Base-by-base conservation (phyloP, 2,329 filamentous ascomycete species). In the Emericellopsis cladophorae region DNA sequence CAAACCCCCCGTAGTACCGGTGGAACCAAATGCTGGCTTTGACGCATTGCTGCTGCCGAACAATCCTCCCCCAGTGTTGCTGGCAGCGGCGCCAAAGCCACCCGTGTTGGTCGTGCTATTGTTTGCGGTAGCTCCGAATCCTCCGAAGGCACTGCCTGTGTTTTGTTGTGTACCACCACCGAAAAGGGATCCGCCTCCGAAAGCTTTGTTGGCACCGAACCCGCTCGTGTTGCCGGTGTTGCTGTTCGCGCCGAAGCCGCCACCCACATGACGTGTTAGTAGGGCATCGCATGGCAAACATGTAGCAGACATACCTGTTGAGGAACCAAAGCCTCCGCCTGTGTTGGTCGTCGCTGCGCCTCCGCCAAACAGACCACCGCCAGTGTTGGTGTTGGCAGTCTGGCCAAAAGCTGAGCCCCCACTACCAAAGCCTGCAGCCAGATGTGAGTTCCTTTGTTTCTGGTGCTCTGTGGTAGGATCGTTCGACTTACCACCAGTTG, bases 1-100 rank as follows among this genome's bases (percentile, higher is more conserved):
- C 10, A 75, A 54, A 16, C 54, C 52, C 15, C 65, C 61, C 2
- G 65, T 62, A 21, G 59, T 58, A 11, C 60, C 38, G 4, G 61
- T 48, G 32, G 60, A 42, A 22, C 72, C 72, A 49, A 79, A 79
- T 31, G 59, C 63, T 21, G 70, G 58, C 53, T 76, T 76, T 50
- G 52, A 65, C 49, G 54, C 65, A 33, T 55, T 57, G 31, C 40
- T 48, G 37, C 70, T 46, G 35, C 72, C 74, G 48, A 81, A 81
- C 47, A 81, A 58, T 23, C 70, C 65, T 34, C 66, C 64, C 42
- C 66, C 60, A 7, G 26, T 29, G 26, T 29, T 29, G 42, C 36
- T 40, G 16, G 47, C 57, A 41, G 52, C 56, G 35, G 56, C 48
- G n/a, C 62, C 67, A 31, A 70, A 71, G 1, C 61, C 52, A 2